These are phyloP conservation scores for Teratosphaeria nubilosa DNA, from an alignment of 2,329 filamentous ascomycete species.

Conservation along the genomic window DNA sequence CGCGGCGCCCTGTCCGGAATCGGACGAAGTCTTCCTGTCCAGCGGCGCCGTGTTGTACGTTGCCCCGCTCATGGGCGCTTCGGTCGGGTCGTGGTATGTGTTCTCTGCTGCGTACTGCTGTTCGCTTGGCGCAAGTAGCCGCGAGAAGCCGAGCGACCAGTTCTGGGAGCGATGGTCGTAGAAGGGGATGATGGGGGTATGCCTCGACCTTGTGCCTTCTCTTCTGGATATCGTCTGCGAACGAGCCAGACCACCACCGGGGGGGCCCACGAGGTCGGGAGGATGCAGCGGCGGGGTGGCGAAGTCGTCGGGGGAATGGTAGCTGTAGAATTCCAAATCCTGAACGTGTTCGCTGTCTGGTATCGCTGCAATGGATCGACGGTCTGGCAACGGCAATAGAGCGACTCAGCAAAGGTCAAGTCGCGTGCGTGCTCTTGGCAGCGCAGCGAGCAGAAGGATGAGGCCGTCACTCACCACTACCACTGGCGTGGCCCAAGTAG, in stretches of 20 bases:
- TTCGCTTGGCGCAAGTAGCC: slow-evolving; percentile 15
- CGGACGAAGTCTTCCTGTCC: slow-evolving; percentile 23
- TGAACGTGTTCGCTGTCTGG: slow-evolving; percentile 4
- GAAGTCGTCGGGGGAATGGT: slow-evolving; percentile 11
- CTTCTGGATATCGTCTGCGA: slow-evolving; percentile 18
- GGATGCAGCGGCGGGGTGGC: slow-evolving; percentile 6
- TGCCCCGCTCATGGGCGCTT: slow-evolving; percentile 20
- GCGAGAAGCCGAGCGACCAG: slow-evolving; percentile 15
- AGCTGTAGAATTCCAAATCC: slow-evolving; percentile 6
- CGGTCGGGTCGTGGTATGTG: slow-evolving; percentile 1
- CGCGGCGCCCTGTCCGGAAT: slow-evolving; percentile 19
- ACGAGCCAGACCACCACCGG: slow-evolving; percentile 11
- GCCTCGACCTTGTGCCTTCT: slow-evolving; percentile 7
- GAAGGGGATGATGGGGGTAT: neutral
- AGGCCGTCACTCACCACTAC: slow-evolving; percentile 5
- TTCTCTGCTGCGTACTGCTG: slow-evolving; percentile 7
- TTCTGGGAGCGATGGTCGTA: slow-evolving; percentile 7
- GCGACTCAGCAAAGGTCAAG: neutral
- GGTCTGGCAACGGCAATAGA: slow-evolving; percentile 9
- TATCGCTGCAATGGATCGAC: slow-evolving; percentile 14
- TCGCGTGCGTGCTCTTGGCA: neutral
- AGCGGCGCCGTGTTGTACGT: slow-evolving; percentile 11
- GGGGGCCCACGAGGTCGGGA: neutral
- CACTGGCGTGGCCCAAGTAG: slow-evolving; percentile 2
- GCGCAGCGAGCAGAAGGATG: neutral